phyloP scores from a whole-genome alignment of 495 filamentous ascomycete species.

The Aspergillus sparsus region DNA sequence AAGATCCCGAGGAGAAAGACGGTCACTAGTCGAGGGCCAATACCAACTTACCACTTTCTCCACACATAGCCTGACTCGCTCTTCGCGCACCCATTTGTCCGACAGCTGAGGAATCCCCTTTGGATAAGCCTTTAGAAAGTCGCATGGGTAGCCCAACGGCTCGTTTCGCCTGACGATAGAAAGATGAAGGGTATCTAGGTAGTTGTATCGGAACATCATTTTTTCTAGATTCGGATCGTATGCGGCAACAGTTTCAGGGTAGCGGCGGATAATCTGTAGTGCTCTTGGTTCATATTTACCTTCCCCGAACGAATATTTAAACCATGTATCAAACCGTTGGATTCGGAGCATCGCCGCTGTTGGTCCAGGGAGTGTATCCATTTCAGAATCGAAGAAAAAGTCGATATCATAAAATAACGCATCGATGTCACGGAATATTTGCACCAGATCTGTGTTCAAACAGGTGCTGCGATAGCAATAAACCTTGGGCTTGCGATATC shows the following conservation, averaged over 20 bases:
- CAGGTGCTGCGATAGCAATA: background rate
- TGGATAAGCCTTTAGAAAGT: background rate
- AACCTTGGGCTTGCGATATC: conserved; percentile 6
- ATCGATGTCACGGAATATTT: conserved; percentile 5
- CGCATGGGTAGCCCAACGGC: background rate
- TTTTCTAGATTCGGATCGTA: background rate
- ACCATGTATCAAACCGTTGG: background rate
- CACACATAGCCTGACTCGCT: background rate
- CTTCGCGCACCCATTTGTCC: background rate
- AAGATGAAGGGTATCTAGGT: background rate
- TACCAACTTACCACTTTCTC: background rate
- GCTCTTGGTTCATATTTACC: background rate
- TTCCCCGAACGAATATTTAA: background rate
- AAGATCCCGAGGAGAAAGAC: background rate
- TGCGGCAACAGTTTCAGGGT: background rate
- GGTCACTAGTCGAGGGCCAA: background rate
- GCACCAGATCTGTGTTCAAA: background rate
- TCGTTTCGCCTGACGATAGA: background rate
- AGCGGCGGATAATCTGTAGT: background rate
- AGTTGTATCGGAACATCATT: background rate
- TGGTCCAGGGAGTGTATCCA: conserved; percentile 5
- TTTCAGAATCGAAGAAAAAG: conserved; percentile 14
- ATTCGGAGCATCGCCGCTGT: background rate
- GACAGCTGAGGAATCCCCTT: background rate
- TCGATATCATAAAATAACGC: conserved; percentile 1